A percentile compares a stretch with the other conserved stretches of the same genome.
These are phyloP conservation scores for Conticribra weissflogii DNA, from an alignment of 108 stramenopile species.

Conservation along the genomic window DNA sequence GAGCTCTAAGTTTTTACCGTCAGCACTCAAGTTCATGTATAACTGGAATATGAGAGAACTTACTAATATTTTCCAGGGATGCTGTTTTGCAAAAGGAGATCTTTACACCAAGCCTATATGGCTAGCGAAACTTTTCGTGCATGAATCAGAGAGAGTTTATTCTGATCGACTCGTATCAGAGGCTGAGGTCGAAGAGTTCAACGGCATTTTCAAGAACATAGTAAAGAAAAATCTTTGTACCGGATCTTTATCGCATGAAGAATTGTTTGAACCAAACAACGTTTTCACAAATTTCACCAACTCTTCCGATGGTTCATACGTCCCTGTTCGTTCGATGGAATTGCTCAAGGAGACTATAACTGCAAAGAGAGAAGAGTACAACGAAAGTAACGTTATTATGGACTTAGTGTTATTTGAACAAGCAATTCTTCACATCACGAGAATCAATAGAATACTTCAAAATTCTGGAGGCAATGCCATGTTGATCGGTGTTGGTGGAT, in stretches of 20 bases:
- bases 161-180: slow-evolving; percentile 76
- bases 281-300: slow-evolving; percentile 84
- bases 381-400: slow-evolving; percentile 90
- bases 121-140: slow-evolving; percentile 73
- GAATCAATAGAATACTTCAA: slow-evolving; percentile 86
- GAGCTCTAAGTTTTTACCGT: slow-evolving; percentile 79
- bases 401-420: slow-evolving; percentile 89
- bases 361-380: slow-evolving; percentile 82
- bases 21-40: slow-evolving; percentile 88
- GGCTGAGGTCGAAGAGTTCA: slow-evolving; percentile 59
- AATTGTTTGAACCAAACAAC: slow-evolving; percentile 41
- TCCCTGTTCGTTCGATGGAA: slow-evolving; percentile 57
- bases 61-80: slow-evolving; percentile 87
- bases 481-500: slow-evolving; percentile 91
- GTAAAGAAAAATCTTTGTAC: slow-evolving; percentile 45
- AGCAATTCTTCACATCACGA: slow-evolving; percentile 85
- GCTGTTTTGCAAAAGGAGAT: slow-evolving; percentile 64
- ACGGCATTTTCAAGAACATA: slow-evolving; percentile 53
- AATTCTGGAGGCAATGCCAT: slow-evolving; percentile 89
- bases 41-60: slow-evolving; percentile 95
- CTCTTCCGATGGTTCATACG: slow-evolving; percentile 59
- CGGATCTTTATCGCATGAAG: slow-evolving; percentile 29
- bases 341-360: slow-evolving; percentile 63
- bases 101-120: slow-evolving; percentile 62
- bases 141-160: slow-evolving; percentile 86